Percentiles rank a stretch among this genome's conserved stretches.
These are phyloP conservation scores for Talaromyces piceae DNA, from an alignment of 2,329 filamentous ascomycete species.

Conservation along the genomic window DNA sequence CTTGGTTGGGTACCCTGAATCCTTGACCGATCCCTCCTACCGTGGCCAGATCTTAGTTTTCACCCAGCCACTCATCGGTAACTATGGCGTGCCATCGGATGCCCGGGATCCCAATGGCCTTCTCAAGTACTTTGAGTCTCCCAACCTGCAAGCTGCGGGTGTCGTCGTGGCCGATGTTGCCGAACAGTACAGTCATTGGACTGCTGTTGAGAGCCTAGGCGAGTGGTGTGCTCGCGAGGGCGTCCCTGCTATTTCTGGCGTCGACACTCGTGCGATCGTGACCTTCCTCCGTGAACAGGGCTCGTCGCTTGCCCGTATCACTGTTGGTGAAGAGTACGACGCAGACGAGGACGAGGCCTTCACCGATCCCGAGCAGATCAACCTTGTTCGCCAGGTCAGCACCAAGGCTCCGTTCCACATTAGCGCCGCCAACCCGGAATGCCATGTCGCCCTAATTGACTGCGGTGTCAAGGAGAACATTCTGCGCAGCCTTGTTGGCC, in stretches of 20 bases:
- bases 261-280: slow-evolving; percentile 94
- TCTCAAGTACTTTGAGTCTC: slow-evolving; percentile 96
- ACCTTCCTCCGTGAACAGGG: slow-evolving; percentile 93
- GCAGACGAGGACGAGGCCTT: slow-evolving; percentile 96
- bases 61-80: slow-evolving; percentile 94
- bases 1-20: slow-evolving; percentile 95
- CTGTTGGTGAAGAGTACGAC: slow-evolving; percentile 95
- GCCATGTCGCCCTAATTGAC: slow-evolving; percentile 91
- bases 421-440: slow-evolving; percentile 70
- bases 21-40: slow-evolving; percentile 62
- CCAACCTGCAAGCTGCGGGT: slow-evolving; percentile 92
- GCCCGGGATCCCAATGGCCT: slow-evolving; percentile 81
- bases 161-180: slow-evolving; percentile 95
- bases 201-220: slow-evolving; percentile 84
- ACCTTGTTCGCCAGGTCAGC: slow-evolving; percentile 90
- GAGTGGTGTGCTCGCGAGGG: slow-evolving; percentile 96
- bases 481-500: slow-evolving; percentile 82
- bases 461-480: slow-evolving; percentile 99
- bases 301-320: slow-evolving; percentile 89
- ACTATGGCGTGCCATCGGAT: slow-evolving; percentile 90
- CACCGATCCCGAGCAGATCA: slow-evolving; percentile 90
- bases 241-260: slow-evolving; percentile 89
- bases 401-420: slow-evolving; percentile 98
- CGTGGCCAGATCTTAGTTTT: slow-evolving; percentile 90
- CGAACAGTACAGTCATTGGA: slow-evolving; percentile 95